Evolutionary conservation across 1,284 basidiomycete genomes (phyloP), one percentile per base, ranked within the genome.

Genomic region (Leccinum pseudoinsigne): DNA sequence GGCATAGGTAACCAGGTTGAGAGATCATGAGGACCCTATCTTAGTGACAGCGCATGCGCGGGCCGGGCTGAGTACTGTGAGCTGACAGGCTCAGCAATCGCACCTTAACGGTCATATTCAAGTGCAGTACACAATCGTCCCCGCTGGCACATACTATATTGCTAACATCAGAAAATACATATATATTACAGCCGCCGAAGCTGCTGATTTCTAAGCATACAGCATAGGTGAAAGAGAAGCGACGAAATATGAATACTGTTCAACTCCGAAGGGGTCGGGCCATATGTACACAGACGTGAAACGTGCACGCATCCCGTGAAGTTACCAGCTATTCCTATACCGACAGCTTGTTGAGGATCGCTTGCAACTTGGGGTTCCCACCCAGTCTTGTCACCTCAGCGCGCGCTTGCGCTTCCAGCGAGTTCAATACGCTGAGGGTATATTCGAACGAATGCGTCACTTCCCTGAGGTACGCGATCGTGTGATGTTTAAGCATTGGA

Each of bases 401-500:
- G 6, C 75, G 69, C 6, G 84, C 80, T 68, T 88, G 85, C 14
- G 62, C 67, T 65, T 87, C 84, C 8, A 93, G 63, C 45, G 78
- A 78, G 14, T 69, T 66, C 58, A 92, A 72, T 1, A 91, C 89
- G 0, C 72, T 69, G 6, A 83, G 76, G 0, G 89, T 92, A 71
- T 93, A 93, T 5, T 83, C 85, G 71, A 93, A 92, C 2, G 89
- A 90, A 58, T 82, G 79, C 0, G 92, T 93, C 42, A 82, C 78
- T 18, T 85, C 77, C 38, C 79, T 78, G 72, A 97, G 86, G 72
- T 95, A 95, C 5, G 84, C 78, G 59, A 97, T 93, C 1, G 87
- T 84, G 70, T 94, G 89, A 1, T 77, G 77, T 73, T 97, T 97
- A 58, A 94, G 81, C 0, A 89, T 89, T 1, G 87, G 84, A 0